Evolutionary conservation across 2,329 filamentous ascomycete genomes (phyloP).

Genomic region (Blastomyces parvus): DNA sequence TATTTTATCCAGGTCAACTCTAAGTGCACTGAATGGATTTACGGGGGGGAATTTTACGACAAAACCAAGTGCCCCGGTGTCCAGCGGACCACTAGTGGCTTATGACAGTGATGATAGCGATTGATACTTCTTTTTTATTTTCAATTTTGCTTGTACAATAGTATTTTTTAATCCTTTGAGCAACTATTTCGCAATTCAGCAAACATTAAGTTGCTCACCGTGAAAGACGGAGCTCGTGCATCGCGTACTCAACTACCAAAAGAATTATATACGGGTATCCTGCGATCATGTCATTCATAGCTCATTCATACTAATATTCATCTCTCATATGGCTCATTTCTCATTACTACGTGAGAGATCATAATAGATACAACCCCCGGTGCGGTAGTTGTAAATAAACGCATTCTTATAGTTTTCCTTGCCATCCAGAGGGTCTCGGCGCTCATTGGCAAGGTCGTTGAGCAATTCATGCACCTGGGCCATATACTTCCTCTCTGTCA

Average conservation of each 20-base stretch:
- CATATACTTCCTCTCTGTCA: slow-evolving; percentile 71
- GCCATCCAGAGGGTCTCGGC: slow-evolving; percentile 32
- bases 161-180: neutral
- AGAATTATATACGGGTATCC: neutral
- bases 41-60: slow-evolving; percentile 35
- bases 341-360: slow-evolving; percentile 48
- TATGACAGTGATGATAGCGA: slow-evolving; percentile 84
- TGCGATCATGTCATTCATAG: neutral
- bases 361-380: slow-evolving; percentile 74
- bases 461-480: slow-evolving; percentile 73
- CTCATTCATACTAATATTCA: slow-evolving; percentile 11
- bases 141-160: slow-evolving; percentile 6
- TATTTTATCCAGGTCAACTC: slow-evolving; percentile 72
- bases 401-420: slow-evolving; percentile 55
- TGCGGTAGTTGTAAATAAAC: slow-evolving; percentile 87
- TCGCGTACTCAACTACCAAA: neutral
- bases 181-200: neutral
- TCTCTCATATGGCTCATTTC: slow-evolving; percentile 16
- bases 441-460: slow-evolving; percentile 48
- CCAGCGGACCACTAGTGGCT: slow-evolving; percentile 64
- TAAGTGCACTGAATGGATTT: slow-evolving; percentile 63
- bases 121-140: slow-evolving; percentile 21
- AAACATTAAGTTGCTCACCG: neutral
- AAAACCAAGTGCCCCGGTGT: slow-evolving; percentile 33
- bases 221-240: neutral